Evolutionary conservation across 2,329 filamentous ascomycete genomes (phyloP), one percentile per base, ranked within the genome.

Genomic region (Hypoxylon sp.): DNA sequence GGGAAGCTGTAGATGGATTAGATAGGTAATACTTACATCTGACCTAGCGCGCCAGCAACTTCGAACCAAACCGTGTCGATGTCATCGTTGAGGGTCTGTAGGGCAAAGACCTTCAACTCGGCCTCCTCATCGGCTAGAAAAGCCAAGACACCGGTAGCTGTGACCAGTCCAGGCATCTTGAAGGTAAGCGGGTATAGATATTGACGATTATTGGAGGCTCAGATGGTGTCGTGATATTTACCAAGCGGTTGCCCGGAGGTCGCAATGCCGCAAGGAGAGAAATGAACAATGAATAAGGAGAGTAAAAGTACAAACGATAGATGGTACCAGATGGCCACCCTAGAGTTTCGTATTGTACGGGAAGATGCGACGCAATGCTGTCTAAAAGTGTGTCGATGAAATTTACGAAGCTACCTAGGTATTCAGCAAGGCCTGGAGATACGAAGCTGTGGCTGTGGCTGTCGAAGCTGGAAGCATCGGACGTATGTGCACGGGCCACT

Each of bases 51-150:
- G 59, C 91, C 92, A 55, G 95, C 94, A 68, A 99, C 94, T 80
- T 99, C 95, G 65, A 94, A 96, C 95, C 95, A 99, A 71, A 99
- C 88, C 68, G 94, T 91, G 79, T 98, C 94, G 74, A 99, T 97
- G 76, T 98, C 92, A 73, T 95, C 91, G 80, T 99, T 97, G 75
- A 99, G 87, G 71, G 92, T 94, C 82, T 97, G 92, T 71, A 99
- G 85, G 70, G 95, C 95, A 78, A 97, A 99, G 72, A 94, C 89
- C 84, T 93, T 94, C 79, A 99, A 89, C 80, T 97, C 93, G 59
- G 91, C 87, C 80, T 98, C 95, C 73, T 96, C 93, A 77, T 99
- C 95, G 71, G 93, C 91, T 67, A 99, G 87, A 79, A 97, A 97
- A 82, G 93, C 94, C 77, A 99, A 88, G 62, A 99, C 89, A 79